phyloP scores from a whole-genome alignment of 768 basidiomycete species.

The Lyophyllum decastes region DNA sequence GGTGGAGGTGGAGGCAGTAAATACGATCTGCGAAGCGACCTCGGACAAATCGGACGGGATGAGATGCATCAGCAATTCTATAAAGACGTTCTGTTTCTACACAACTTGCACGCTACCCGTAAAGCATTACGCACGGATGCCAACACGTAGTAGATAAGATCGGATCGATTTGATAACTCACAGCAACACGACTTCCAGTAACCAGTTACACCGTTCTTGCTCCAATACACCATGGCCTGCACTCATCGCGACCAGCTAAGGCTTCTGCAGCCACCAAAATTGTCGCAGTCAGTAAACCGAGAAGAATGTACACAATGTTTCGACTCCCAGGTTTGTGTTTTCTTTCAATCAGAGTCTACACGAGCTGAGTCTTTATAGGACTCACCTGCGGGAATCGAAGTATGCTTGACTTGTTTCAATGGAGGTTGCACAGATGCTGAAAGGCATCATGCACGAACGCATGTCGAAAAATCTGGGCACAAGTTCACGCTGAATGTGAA shows the following conservation, averaged over 20 bases:
- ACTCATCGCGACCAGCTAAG: conserved; percentile 53
- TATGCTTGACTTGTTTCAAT: conserved; percentile 93
- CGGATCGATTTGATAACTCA: no score
- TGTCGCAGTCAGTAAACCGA: conserved; percentile 76
- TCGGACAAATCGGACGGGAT: no score
- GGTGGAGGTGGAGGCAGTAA: no score
- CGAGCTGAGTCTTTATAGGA: conserved; percentile 51
- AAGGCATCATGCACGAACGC: conserved; percentile 74
- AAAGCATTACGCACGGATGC: no score
- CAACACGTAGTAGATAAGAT: no score
- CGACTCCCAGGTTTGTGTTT: conserved; percentile 73
- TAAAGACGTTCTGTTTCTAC: no score
- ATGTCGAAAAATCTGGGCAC: conserved; percentile 75
- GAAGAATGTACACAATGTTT: conserved; percentile 99
- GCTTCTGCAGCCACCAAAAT: conserved; percentile 53
- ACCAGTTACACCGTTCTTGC: no score
- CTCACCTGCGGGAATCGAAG: conserved; percentile 72
- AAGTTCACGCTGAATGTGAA: conserved; percentile 78
- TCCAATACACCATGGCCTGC: conserved; percentile 40
- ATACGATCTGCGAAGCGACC: no score
- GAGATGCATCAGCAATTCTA: no score
- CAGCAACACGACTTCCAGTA: no score
- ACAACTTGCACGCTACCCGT: no score
- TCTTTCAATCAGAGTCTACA: background rate
- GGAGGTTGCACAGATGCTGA: conserved; percentile 73